Conservation (phyloP, 2,329 filamentous ascomycete species). For the Trichoderma sp. region DNA sequence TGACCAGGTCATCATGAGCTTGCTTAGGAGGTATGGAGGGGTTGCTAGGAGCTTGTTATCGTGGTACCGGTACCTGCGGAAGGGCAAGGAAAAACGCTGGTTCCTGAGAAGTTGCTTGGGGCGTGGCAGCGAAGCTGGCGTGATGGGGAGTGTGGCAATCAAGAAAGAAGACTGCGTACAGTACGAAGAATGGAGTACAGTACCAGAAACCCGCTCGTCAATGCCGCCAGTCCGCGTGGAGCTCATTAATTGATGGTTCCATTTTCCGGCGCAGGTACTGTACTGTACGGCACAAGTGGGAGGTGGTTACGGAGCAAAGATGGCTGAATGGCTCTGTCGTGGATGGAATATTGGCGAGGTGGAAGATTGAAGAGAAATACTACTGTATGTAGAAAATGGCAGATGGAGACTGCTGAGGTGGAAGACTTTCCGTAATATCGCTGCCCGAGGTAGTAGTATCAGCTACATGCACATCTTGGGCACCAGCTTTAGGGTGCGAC, state of each 20-base stretch:
- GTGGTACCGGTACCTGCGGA: conserved; percentile 14
- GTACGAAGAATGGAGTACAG: no score
- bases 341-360: background rate
- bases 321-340: background rate
- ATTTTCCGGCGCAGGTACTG: conserved; percentile 12
- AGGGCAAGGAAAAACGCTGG: background rate
- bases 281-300: no score
- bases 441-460: background rate
- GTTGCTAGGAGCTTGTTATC: background rate
- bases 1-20: conserved; percentile 10
- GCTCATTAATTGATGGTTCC: background rate
- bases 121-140: conserved; percentile 2
- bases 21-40: conserved; percentile 3
- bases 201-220: background rate
- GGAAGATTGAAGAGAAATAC: background rate
- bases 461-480: background rate
- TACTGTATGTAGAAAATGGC: no score
- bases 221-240: conserved; percentile 16
- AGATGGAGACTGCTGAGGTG: background rate
- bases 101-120: conserved; percentile 12
- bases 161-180: no score
- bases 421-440: background rate
- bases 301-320: conserved; percentile 4
- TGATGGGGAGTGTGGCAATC: conserved; percentile 11
- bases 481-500: background rate